Conservation (phyloP, 2,329 filamentous ascomycete genomes). For the Sporothrix pallida region DNA sequence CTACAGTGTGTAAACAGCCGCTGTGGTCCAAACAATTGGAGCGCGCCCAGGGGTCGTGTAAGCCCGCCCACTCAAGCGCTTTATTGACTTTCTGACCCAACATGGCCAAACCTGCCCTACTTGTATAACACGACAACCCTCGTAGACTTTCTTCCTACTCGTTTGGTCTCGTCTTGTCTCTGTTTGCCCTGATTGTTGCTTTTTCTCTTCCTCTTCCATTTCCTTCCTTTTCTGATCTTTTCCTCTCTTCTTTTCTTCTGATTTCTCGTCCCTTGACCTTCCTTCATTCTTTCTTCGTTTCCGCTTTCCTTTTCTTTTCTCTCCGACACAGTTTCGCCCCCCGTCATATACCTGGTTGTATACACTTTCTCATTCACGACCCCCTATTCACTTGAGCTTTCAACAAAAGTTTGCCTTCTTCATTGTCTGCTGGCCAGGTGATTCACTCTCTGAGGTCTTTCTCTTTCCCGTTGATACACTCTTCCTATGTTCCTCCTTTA, state of each 20-base stretch:
- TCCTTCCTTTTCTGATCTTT: background rate
- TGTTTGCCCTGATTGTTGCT: background rate
- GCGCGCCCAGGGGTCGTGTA: background rate
- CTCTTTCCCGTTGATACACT: background rate
- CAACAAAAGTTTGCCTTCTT: background rate
- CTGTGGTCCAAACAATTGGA: background rate
- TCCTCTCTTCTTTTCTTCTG: background rate
- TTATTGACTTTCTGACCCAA: background rate
- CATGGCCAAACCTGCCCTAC: background rate
- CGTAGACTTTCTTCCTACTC: background rate
- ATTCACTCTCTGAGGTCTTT: conserved; percentile 10
- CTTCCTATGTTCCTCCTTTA: background rate
- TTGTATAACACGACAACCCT: background rate
- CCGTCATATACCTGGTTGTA: conserved; percentile 18
- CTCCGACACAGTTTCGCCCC: conserved; percentile 1
- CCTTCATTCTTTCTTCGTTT: background rate
- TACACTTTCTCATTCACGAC: conserved; percentile 5
- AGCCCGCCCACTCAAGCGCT: too few species aligned
- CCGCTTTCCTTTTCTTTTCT: background rate
- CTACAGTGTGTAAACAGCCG: background rate
- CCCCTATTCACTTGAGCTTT: background rate
- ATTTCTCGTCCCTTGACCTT: background rate
- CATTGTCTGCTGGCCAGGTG: conserved; percentile 26
- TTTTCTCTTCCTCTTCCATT: background rate
- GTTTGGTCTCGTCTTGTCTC: conserved; percentile 17